Evolutionary conservation across 1,284 basidiomycete genomes (phyloP).

Genomic region (Puccinia novopanici): DNA sequence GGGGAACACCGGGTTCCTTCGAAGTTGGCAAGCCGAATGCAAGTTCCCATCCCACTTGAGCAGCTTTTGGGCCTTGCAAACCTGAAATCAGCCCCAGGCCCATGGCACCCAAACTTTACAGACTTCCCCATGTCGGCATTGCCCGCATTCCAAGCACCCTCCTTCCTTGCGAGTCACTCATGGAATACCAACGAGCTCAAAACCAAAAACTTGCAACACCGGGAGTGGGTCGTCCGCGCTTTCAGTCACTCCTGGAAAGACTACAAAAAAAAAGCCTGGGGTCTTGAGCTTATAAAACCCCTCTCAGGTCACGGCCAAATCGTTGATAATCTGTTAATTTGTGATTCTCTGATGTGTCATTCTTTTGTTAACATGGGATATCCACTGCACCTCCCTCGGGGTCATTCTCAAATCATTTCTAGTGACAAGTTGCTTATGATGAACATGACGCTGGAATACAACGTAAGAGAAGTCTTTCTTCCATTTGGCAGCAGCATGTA

Average conservation of each 20-base stretch:
- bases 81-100: not conserved
- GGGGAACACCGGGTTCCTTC: no score
- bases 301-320: slow-evolving; percentile 33
- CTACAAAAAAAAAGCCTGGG: slow-evolving; percentile 50
- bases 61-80: slow-evolving; percentile 33
- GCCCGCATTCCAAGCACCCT: slow-evolving; percentile 30
- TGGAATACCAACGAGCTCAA: slow-evolving; percentile 28
- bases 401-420: not conserved
- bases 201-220: slow-evolving; percentile 24
- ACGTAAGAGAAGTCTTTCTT: slow-evolving; percentile 17
- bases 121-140: slow-evolving; percentile 20
- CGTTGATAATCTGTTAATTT: slow-evolving; percentile 38
- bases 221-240: slow-evolving; percentile 42
- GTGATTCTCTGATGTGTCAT: not conserved
- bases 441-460: slow-evolving; percentile 50
- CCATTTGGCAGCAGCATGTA: not conserved
- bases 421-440: slow-evolving; percentile 51
- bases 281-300: slow-evolving; percentile 40
- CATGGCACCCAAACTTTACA: slow-evolving; percentile 10
- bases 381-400: not conserved
- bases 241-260: slow-evolving; percentile 51
- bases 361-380: not conserved
- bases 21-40: slow-evolving; percentile 25
- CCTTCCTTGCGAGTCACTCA: slow-evolving; percentile 20
- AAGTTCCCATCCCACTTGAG: slow-evolving; percentile 15